Percentiles rank a stretch among this genome's conserved stretches.
phyloP scores from a whole-genome alignment of 441 rosid genomes.

The Euphorbia schlechtendalii region DNA sequence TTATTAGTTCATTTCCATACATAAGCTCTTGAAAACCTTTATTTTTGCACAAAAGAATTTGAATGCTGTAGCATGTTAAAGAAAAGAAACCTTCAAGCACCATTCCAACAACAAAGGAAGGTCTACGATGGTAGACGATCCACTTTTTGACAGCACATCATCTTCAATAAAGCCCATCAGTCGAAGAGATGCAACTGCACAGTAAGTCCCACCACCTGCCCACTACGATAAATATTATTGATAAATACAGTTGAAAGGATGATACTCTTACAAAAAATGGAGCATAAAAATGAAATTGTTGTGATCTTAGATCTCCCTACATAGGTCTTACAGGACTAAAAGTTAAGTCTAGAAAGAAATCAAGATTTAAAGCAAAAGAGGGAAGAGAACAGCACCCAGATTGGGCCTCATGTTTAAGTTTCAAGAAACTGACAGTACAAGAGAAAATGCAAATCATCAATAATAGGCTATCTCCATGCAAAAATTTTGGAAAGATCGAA shows the following conservation, averaged over 20 bases:
- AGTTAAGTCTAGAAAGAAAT: background rate
- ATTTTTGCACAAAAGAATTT: background rate
- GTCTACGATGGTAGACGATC: conserved; percentile 40
- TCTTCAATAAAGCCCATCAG: conserved; percentile 78
- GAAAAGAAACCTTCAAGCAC: conserved; percentile 56
- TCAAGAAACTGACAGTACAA: background rate
- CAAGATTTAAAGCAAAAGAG: background rate
- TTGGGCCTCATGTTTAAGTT: background rate
- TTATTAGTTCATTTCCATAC: conserved; percentile 1
- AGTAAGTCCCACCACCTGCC: conserved; percentile 94
- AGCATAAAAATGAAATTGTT: background rate
- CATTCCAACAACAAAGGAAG: conserved; percentile 57
- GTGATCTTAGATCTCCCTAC: background rate
- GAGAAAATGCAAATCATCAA: conserved; percentile 3
- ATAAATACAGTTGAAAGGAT: conserved; percentile 30
- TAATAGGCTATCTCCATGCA: background rate
- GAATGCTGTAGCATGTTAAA: conserved; percentile 9
- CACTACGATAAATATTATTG: conserved; percentile 45
- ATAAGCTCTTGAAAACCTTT: background rate
- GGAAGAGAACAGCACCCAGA: background rate
- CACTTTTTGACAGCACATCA: conserved; percentile 41
- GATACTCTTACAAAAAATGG: conserved; percentile 3
- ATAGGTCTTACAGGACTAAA: background rate
- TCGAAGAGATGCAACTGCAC: conserved; percentile 86
- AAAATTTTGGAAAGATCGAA: background rate